Percentiles rank a stretch among this genome's conserved stretches.
Conservation (phyloP, 164 flowering plant species). For the Berberis vulgaris region DNA sequence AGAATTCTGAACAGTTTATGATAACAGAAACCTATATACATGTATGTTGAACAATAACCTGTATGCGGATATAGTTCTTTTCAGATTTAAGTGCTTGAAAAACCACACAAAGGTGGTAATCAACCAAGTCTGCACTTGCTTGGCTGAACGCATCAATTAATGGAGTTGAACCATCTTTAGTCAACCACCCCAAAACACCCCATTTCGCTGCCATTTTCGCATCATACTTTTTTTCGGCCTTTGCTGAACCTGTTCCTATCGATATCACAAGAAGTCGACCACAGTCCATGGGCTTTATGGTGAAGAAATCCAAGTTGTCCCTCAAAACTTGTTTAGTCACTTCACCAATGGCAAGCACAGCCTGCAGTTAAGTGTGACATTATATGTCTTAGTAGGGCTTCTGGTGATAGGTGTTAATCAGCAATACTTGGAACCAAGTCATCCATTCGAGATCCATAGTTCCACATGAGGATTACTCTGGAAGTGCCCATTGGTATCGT, state of each 20-base stretch:
- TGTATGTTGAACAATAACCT: neutral
- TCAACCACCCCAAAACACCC: constrained; percentile 1
- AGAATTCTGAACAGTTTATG: neutral
- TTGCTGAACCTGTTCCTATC: neutral
- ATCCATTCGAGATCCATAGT: no score
- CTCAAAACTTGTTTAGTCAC: neutral
- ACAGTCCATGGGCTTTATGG: neutral
- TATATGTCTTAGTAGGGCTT: neutral
- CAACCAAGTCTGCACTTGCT: neutral
- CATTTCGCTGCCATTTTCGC: neutral
- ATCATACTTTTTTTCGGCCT: neutral
- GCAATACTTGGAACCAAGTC: no score
- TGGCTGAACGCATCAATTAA: neutral
- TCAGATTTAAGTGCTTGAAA: neutral
- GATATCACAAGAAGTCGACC: neutral
- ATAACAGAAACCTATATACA: neutral
- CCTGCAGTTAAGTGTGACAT: constrained; percentile 12
- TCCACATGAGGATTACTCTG: no score
- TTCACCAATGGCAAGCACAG: constrained; percentile 12
- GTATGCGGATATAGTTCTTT: neutral
- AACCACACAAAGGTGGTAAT: neutral
- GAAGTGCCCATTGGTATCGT: no score
- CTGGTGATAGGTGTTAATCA: no score
- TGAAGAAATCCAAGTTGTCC: neutral
- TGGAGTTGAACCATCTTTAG: neutral